Base-by-base conservation (phyloP, 345 rosid genomes). In the Eucalyptus victrix region DNA sequence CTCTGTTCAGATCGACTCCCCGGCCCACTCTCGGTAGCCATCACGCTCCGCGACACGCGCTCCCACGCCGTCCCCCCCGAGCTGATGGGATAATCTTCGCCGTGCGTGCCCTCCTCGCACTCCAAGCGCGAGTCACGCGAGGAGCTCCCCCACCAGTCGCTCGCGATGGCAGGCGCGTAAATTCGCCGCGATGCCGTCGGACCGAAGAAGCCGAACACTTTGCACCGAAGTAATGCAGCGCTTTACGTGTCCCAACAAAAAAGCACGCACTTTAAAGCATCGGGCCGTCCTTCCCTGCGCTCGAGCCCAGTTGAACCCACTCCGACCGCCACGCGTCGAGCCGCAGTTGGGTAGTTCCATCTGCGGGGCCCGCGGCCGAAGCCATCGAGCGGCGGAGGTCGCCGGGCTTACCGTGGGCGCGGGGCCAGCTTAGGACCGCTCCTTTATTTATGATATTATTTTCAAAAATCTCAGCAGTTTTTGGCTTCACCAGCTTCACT, bases 161-260 rank as follows among this genome's bases (percentile, higher is more conserved):
- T 17, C 51, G 11, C 62, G 65, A 50, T 50, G 89, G 89, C 7
- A 54, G 53, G 76, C 53, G 51, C 4, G 86, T 76, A 88, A 88
- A 11, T 32, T 49, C n/a, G 5, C 32, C 32, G 26, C 32, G 40
- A 26, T 72, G 89, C 86, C 54, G 24, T 88, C 47, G 65, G 42
- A 45, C 65, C 8, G 8, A 42, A 42, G 44, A 42, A 42, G 44
- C 44, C 44, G 44, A 42, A 42, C 44, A 42, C 8, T 42, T 42
- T 54, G 67, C 40, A 37, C 86, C 53, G 89, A 88, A 88, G 89
- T 76, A 72, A 88, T 88, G 83, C 81, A 6, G 83, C 56, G 40
- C 53, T 44, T 9, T 24, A 49, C 56, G 21, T 8, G 53, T 44
- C 88, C 88, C 21, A 47, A 87, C 51, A 30, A 60, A 15, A 15